Conservation (phyloP, 495 filamentous ascomycete species). For the Tuber calosporum region DNA sequence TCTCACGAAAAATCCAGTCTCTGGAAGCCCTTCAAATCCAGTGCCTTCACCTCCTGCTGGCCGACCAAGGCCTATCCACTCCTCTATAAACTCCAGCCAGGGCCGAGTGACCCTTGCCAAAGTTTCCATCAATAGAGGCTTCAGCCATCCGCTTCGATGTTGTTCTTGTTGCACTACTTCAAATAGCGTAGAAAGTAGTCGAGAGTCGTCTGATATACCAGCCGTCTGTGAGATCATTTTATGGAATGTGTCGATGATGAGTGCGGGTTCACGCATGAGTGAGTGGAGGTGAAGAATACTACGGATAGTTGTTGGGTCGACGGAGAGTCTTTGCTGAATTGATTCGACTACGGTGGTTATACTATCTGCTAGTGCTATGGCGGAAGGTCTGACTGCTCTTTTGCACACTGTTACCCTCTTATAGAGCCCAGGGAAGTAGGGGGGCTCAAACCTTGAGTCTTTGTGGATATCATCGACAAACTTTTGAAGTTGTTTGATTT, state of each 20-base stretch:
- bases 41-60: slow-evolving; percentile 48
- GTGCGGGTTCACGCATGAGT: slow-evolving; percentile 56
- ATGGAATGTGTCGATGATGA: slow-evolving; percentile 57
- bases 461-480: slow-evolving; percentile 49
- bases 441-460: slow-evolving; percentile 23
- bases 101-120: slow-evolving; percentile 58
- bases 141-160: slow-evolving; percentile 55
- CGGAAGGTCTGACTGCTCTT: slow-evolving; percentile 46
- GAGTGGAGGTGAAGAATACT: slow-evolving; percentile 64
- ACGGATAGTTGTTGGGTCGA: slow-evolving; percentile 42
- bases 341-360: slow-evolving; percentile 52
- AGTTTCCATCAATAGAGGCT: slow-evolving; percentile 58
- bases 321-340: slow-evolving; percentile 53
- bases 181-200: slow-evolving; percentile 61
- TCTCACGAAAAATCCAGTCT: slow-evolving; percentile 57
- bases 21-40: slow-evolving; percentile 65
- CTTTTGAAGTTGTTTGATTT: slow-evolving; percentile 48
- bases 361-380: slow-evolving; percentile 57
- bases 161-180: slow-evolving; percentile 57
- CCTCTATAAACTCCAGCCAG: slow-evolving; percentile 64
- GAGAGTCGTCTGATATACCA: slow-evolving; percentile 55
- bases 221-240: slow-evolving; percentile 53
- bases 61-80: slow-evolving; percentile 67
- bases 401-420: slow-evolving; percentile 18
- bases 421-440: background rate